These are phyloP conservation scores for Penicillium angulare DNA, from an alignment of 495 filamentous ascomycete species.

Conservation along the genomic window DNA sequence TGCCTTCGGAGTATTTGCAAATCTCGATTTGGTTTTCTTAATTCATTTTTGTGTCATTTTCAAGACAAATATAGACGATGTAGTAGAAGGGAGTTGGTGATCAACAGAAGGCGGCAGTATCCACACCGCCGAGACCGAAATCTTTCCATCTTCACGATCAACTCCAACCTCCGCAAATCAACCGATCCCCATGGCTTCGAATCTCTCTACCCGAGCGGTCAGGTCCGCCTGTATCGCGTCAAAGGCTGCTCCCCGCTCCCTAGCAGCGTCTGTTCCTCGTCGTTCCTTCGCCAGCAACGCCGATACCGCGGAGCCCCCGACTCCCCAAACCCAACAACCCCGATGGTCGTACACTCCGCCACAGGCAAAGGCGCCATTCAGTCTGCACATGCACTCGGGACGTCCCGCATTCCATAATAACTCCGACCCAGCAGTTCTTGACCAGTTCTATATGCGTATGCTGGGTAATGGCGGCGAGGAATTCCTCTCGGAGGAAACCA, in stretches of 20 bases:
- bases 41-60: background rate
- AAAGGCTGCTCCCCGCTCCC: slow-evolving; percentile 15
- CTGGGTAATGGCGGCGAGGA: slow-evolving; percentile 67
- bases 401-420: slow-evolving; percentile 64
- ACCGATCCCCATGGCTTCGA: slow-evolving; percentile 37
- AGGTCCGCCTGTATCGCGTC: slow-evolving; percentile 36
- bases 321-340: slow-evolving; percentile 50
- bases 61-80: background rate
- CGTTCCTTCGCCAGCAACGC: slow-evolving; percentile 28
- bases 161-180: slow-evolving; percentile 6
- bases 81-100: background rate
- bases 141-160: slow-evolving; percentile 23
- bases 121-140: slow-evolving; percentile 30
- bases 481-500: slow-evolving; percentile 82
- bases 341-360: slow-evolving; percentile 83
- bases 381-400: slow-evolving; percentile 44
- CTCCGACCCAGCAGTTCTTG: slow-evolving; percentile 65
- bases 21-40: background rate
- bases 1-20: background rate
- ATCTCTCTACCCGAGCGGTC: slow-evolving; percentile 34
- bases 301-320: slow-evolving; percentile 10
- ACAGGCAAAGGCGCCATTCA: slow-evolving; percentile 72
- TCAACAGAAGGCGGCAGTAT: slow-evolving; percentile 20
- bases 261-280: slow-evolving; percentile 16
- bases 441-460: slow-evolving; percentile 69